Evolutionary conservation across 1,139 yeast species (phyloP).

Genomic region (Kluyveromyces sp.): DNA sequence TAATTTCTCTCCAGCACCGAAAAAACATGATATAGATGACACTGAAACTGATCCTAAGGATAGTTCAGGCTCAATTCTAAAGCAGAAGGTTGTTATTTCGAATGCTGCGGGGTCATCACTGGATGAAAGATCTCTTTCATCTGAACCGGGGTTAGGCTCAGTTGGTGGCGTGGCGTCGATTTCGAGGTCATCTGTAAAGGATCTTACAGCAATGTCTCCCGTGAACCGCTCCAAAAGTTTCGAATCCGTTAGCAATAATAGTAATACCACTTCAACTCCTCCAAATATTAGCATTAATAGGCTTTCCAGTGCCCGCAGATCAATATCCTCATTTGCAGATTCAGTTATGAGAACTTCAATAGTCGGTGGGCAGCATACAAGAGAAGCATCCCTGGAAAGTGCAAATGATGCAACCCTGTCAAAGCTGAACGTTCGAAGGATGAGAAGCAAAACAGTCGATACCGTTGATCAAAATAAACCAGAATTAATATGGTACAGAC

Average conservation of each 20-base stretch:
- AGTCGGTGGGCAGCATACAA: background rate
- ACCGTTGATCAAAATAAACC: constrained; percentile 12
- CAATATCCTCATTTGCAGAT: background rate
- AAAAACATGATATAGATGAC: background rate
- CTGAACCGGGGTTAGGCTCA: background rate
- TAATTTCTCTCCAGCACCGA: background rate
- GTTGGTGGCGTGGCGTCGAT: background rate
- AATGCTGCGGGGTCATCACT: background rate
- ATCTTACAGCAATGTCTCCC: background rate
- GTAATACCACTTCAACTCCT: too few relatives aligned
- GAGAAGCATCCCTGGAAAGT: background rate
- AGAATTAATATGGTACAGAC: background rate
- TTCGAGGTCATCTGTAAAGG: background rate
- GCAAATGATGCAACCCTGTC: background rate
- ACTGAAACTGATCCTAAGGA: background rate
- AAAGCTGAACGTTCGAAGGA: constrained; percentile 1
- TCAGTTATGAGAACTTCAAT: background rate
- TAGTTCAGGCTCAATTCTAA: background rate
- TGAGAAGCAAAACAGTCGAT: constrained; percentile 28
- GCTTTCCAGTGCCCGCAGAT: background rate
- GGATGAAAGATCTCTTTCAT: background rate
- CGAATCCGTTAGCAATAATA: background rate
- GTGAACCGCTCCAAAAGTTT: background rate
- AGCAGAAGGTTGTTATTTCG: background rate
- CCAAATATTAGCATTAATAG: too few relatives aligned